Evolutionary conservation across 768 basidiomycete genomes (phyloP).

Genomic region (Infundibulicybe gibba): DNA sequence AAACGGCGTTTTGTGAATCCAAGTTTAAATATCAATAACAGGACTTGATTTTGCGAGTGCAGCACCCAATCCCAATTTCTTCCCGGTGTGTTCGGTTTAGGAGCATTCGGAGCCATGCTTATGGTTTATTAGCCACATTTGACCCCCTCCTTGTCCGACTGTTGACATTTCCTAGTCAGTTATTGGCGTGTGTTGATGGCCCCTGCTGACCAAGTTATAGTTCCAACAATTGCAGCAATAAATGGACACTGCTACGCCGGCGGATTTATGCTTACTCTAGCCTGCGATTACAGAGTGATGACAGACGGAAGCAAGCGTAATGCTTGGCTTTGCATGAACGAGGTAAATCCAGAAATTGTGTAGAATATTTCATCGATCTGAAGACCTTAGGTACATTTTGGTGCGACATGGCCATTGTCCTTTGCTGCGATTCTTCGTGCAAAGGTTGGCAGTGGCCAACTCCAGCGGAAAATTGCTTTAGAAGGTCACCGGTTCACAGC

Average conservation of each 20-base stretch:
- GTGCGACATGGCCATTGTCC: slow-evolving; percentile 74
- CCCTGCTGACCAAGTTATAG: slow-evolving; percentile 18
- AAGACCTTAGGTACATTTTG: slow-evolving; percentile 66
- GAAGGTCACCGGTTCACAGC: slow-evolving; percentile 82
- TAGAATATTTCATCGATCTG: background rate
- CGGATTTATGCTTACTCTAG: slow-evolving; percentile 73
- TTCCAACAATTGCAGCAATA: slow-evolving; percentile 75
- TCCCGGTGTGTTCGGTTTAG: slow-evolving; percentile 44
- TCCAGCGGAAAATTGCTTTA: slow-evolving; percentile 70
- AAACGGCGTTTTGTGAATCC: background rate
- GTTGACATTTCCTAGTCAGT: slow-evolving; percentile 73
- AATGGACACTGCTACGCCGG: slow-evolving; percentile 88
- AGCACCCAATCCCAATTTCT: slow-evolving; percentile 54
- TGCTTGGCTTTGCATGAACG: slow-evolving; percentile 93
- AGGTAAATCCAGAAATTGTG: slow-evolving; percentile 39
- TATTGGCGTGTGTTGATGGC: background rate
- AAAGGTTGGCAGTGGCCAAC: slow-evolving; percentile 56
- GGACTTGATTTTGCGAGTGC: slow-evolving; percentile 63
- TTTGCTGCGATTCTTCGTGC: slow-evolving; percentile 60
- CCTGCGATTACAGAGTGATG: slow-evolving; percentile 89
- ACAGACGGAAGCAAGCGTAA: slow-evolving; percentile 73
- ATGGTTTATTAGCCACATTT: slow-evolving; percentile 50
- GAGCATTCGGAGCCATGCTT: slow-evolving; percentile 1
- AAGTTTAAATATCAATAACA: slow-evolving; percentile 16
- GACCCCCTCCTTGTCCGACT: slow-evolving; percentile 71